phyloP scores from a whole-genome alignment of 805 yeast species.

The fission yeast (Schizosaccharomyces pombe) region ASM294v3 CU329670.1:3792501-3793000 shows the following conservation, averaged over 20 bases:
- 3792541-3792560: conserved; percentile 41
- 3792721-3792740: conserved; percentile 30
- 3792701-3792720: conserved; percentile 19
- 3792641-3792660: conserved; percentile 37
- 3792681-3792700: conserved; percentile 21
- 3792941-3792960: too few relatives aligned
- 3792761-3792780: conserved; percentile 14
- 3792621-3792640: conserved; percentile 28
- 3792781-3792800: not conserved
- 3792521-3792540: conserved; percentile 38
- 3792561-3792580: conserved; percentile 71
- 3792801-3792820: not conserved
- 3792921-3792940: too few relatives aligned
- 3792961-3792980: too few relatives aligned
- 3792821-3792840: not conserved
- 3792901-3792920: too few relatives aligned
- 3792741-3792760: conserved; percentile 41
- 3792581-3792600: conserved; percentile 18
- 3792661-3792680: conserved; percentile 36
- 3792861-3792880: too few relatives aligned
- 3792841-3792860: too few relatives aligned
- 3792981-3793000: too few relatives aligned
- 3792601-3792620: conserved; percentile 30
- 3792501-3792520: conserved; percentile 43
- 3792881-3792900: too few relatives aligned